Evolutionary conservation across 2,329 filamentous ascomycete species (phyloP).

Genomic region (Botrytis tulipae): DNA sequence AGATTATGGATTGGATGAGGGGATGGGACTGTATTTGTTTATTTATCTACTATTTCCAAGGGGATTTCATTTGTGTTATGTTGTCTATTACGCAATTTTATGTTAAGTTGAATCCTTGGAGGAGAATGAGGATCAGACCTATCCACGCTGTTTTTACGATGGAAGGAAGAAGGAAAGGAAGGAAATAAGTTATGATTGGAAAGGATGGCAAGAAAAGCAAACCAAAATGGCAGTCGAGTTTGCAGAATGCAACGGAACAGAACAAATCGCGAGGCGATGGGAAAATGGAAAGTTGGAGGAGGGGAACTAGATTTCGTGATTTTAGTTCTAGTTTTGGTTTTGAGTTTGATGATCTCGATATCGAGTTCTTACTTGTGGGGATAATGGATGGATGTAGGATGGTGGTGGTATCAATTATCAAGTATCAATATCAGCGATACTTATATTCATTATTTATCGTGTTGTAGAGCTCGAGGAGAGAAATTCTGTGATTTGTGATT

Average conservation of each 20-base stretch:
- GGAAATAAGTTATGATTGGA: neutral
- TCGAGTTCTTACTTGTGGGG: neutral
- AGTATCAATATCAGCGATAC: neutral
- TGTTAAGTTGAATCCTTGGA: neutral
- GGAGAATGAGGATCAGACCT: neutral
- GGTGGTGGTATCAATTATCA: neutral
- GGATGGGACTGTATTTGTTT: neutral
- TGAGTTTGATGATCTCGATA: neutral
- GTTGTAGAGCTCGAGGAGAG: too few relatives aligned
- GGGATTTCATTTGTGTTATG: too few relatives aligned
- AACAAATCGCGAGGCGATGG: neutral
- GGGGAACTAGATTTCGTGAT: neutral
- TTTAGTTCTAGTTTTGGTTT: neutral
- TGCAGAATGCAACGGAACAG: neutral
- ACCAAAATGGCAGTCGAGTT: conserved; percentile 6
- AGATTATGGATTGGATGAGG: neutral
- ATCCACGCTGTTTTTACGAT: neutral
- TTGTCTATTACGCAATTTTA: neutral
- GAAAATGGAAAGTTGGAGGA: neutral
- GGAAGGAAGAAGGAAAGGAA: neutral
- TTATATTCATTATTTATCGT: too few relatives aligned
- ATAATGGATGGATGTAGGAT: neutral
- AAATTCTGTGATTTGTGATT: neutral
- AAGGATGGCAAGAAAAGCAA: neutral
- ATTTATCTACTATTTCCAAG: neutral